Base-by-base conservation (phyloP, 345 rosid species). In the Bretschneidera sinensis region DNA sequence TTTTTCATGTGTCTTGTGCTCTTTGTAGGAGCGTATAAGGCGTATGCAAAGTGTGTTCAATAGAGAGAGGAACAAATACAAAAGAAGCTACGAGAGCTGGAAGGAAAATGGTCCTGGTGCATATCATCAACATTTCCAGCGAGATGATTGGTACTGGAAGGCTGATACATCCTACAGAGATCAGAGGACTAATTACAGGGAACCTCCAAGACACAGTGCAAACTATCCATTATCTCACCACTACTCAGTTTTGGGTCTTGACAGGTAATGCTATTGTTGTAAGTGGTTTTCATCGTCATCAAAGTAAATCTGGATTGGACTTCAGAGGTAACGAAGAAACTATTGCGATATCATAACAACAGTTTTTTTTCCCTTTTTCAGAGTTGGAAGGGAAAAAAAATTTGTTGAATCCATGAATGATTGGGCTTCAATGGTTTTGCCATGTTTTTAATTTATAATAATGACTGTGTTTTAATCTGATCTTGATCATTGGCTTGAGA, bases 91-190 rank as follows among this genome's bases (percentile, higher is more conserved):
- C 23, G 97, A 90, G 74, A 83, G 79, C 71, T 94, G 97, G 99
- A 84, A 57, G 74, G 88, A 90, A 69, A 76, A 69, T 79, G 90
- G 74, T 53, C 56, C 79, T 21, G 81, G 79, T 66, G 81, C 83
- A 25, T 84, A 85, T 80, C 83, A 83, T 79, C 97, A 92, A 62
- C 85, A 88, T 49, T 90, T 76, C 68, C 99, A 94, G 83, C 84
- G 96, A 48, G 89, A 94, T 64, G 97, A 94, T 76, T 94, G 99
- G 99, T 90, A 94, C 73, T 94, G 97, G 97, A 90, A 94, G 59
- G 64, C 87, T 17, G 83, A 92, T 28, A 51, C 87, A 45, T 81
- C 97, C 19, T 81, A 59, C 73, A 81, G 76, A 76, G 77, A 84
- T 66, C 89, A 82, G 61, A 79, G 78, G 60, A 83, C 81, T 54